Evolutionary conservation across 2,329 filamentous ascomycete species (phyloP).

Genomic region (Scortechinia acanthostroma): DNA sequence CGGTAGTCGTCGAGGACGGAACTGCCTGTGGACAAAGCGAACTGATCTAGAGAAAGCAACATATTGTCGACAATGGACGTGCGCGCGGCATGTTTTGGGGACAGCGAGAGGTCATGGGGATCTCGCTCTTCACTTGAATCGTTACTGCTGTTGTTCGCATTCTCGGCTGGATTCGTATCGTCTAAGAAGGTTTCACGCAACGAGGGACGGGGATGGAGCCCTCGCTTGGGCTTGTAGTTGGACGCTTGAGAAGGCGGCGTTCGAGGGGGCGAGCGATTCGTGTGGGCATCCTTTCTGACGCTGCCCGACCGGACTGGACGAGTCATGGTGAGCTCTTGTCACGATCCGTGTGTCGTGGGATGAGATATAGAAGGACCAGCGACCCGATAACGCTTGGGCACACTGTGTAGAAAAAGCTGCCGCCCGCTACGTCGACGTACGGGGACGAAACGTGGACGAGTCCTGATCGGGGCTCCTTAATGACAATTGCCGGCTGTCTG

Average conservation of each 20-base stretch:
- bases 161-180: no score
- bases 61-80: constrained; percentile 65
- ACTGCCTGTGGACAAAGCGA: constrained; percentile 12
- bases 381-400: no score
- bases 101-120: constrained; percentile 53
- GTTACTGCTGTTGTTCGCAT: constrained; percentile 5
- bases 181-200: constrained; percentile 17
- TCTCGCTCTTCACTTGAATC: constrained; percentile 20
- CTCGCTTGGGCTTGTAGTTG: constrained; percentile 18
- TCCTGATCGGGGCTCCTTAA: no score
- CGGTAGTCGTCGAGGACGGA: constrained; percentile 13
- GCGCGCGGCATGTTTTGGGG: constrained; percentile 41
- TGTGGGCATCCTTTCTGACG: no score
- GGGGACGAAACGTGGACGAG: no score
- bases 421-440: no score
- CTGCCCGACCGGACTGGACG: no score
- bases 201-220: constrained; percentile 17
- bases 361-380: no score
- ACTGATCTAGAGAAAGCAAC: constrained; percentile 55
- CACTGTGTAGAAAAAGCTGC: no score
- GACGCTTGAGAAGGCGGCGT: constrained; percentile 25
- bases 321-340: no score
- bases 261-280: constrained; percentile 22
- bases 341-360: no score
- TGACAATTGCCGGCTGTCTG: no score